Conservation (phyloP, 2,329 filamentous ascomycete genomes). For the Venturia oleaginea region DNA sequence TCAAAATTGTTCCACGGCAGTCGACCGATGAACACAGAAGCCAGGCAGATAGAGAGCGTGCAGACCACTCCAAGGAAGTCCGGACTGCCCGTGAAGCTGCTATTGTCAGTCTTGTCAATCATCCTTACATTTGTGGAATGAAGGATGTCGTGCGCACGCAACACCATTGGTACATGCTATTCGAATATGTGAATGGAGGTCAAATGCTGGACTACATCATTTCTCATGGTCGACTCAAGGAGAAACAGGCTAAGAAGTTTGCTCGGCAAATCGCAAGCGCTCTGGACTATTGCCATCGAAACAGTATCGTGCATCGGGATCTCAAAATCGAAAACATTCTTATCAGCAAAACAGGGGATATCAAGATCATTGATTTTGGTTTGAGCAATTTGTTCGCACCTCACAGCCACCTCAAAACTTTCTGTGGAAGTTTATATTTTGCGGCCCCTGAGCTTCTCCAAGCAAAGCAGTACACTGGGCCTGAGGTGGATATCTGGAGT, state of each 20-base stretch:
- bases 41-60: slow-evolving; percentile 69
- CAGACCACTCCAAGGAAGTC: slow-evolving; percentile 94
- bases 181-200: slow-evolving; percentile 96
- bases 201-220: slow-evolving; percentile 99
- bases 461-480: slow-evolving; percentile 87
- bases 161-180: slow-evolving; percentile 99
- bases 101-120: slow-evolving; percentile 87
- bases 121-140: slow-evolving; percentile 93
- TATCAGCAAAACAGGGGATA: slow-evolving; percentile 97
- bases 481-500: slow-evolving; percentile 97
- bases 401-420: slow-evolving; percentile 78
- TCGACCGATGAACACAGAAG: slow-evolving; percentile 75
- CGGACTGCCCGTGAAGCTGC: slow-evolving; percentile 90
- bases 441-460: slow-evolving; percentile 91
- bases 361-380: slow-evolving; percentile 98
- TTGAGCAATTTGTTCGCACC: slow-evolving; percentile 94
- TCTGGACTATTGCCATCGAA: slow-evolving; percentile 92
- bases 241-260: slow-evolving; percentile 97
- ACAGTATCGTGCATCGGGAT: slow-evolving; percentile 96
- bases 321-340: slow-evolving; percentile 99
- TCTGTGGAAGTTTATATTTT: slow-evolving; percentile 96
- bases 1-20: slow-evolving; percentile 91
- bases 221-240: slow-evolving; percentile 91
- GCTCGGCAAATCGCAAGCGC: slow-evolving; percentile 94
- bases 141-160: slow-evolving; percentile 91